These are phyloP conservation scores for Dactylellina drechsleri DNA, from an alignment of 2,329 filamentous ascomycete genomes.

Conservation along the genomic window DNA sequence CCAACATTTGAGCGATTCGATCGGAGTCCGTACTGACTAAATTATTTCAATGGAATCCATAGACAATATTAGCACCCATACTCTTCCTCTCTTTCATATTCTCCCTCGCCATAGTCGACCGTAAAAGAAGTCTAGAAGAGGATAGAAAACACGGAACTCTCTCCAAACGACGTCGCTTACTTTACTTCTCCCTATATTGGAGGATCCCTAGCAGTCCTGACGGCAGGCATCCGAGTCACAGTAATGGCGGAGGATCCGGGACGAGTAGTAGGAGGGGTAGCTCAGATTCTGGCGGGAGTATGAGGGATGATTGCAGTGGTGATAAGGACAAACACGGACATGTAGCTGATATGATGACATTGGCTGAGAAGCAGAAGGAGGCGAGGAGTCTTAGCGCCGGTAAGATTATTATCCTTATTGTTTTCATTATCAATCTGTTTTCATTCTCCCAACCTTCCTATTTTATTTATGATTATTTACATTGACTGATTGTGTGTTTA, in stretches of 20 bases:
- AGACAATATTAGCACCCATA: conserved; percentile 51
- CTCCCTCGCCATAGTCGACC: conserved; percentile 52
- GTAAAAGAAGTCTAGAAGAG: conserved; percentile 41
- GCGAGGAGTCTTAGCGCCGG: conserved; percentile 48
- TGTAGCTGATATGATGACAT: conserved; percentile 14
- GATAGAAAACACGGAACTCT: conserved; percentile 32
- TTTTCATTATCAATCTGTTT: neutral
- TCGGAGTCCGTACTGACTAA: neutral
- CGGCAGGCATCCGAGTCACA: neutral
- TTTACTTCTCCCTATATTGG: conserved; percentile 45
- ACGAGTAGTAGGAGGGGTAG: conserved; percentile 32
- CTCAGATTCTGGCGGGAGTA: conserved; percentile 25
- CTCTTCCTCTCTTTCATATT: conserved; percentile 52
- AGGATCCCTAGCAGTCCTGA: conserved; percentile 26
- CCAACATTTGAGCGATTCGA: neutral
- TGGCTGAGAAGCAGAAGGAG: conserved; percentile 34
- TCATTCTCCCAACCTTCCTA: neutral
- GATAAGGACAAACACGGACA: conserved; percentile 3
- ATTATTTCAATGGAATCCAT: neutral
- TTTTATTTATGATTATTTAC: neutral
- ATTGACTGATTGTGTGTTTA: neutral
- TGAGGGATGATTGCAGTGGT: conserved; percentile 6
- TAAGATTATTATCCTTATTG: conserved; percentile 1
- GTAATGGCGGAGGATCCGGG: conserved; percentile 10
- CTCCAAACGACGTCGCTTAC: conserved; percentile 27